Base-by-base conservation (phyloP, 169 alveolate genomes). In the Amoebophrya sp. region DNA sequence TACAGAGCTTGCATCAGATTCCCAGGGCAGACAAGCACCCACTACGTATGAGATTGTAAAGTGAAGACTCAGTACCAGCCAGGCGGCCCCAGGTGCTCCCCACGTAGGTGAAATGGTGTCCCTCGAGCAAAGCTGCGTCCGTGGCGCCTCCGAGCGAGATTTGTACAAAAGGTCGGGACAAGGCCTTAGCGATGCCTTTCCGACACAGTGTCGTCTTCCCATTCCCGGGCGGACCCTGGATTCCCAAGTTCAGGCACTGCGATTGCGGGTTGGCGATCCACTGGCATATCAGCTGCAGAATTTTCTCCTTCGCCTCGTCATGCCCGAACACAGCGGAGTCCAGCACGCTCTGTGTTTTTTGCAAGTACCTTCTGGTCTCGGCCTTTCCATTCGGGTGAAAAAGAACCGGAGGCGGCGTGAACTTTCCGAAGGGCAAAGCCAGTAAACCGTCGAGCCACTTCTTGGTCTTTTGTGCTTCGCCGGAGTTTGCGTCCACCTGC, bases 61-160 rank as follows among this genome's bases (percentile, higher is more conserved):
- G 66, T 18, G 18, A 18, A 47, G 18, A 47, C 7, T 7, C 18
- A 12, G 66, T n/a, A 66, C 83, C 83, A 7, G 83, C 83, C 83
- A 66, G 18, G 1, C 83, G 1, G 39, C 83, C 83, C 83, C 83
- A 66, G 32, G 83, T 66, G 35, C 83, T 66, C 35, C 83, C 83
- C 83, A 66, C 83, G 35, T 66, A 66, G 39, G 83, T 66, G 35
- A 66, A 66, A 66, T 66, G 1, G 83, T 66, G 83, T n/a, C 83
- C 83, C 35, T 66, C 83, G 32, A 66, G 83, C 83, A 66, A 25
- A 0, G 83, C 83, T 25, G 83, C 83, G 83, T 66, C 83, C 10
- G 83, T 66, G 32, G 83, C 83, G 32, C 83, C 83, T 0, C 83
- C 83, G 32, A 66, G 18, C 7, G 32, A 7, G 12, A 66, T 66